Percentiles rank a stretch among this genome's conserved stretches.
phyloP scores from a whole-genome alignment of 2,329 filamentous ascomycete genomes.

The Ascosphaera apis region DNA sequence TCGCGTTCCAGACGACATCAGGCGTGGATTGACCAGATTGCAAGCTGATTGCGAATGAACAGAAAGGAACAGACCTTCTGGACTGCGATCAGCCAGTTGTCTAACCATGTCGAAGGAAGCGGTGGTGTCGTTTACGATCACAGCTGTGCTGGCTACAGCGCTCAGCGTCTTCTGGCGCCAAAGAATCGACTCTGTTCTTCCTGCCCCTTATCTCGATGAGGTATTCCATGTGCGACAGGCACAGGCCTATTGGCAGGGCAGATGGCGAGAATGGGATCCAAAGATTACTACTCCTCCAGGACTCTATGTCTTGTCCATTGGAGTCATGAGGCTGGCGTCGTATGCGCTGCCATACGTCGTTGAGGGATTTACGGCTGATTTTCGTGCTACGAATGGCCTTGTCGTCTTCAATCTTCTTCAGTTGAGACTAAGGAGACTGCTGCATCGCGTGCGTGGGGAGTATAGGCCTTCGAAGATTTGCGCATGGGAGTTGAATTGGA shows the following conservation, averaged over 20 bases:
- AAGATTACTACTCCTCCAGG: constrained; percentile 95
- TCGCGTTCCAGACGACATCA: no score
- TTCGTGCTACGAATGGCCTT: constrained; percentile 17
- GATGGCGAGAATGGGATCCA: constrained; percentile 66
- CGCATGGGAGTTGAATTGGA: constrained; percentile 7
- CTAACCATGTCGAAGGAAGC: no score
- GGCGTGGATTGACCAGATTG: no score
- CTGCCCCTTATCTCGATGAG: constrained; percentile 35
- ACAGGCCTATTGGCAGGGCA: constrained; percentile 57
- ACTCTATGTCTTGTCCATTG: constrained; percentile 38
- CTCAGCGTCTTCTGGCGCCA: constrained; percentile 19
- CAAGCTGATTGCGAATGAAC: no score
- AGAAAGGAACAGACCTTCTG: no score
- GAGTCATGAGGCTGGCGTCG: constrained; percentile 9
- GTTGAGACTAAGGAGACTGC: constrained; percentile 28
- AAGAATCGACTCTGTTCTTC: constrained; percentile 25
- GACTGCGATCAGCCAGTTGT: no score
- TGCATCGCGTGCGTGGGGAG: constrained; percentile 23
- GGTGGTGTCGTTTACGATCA: background rate
- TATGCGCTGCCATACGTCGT: constrained; percentile 11
- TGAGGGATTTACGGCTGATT: constrained; percentile 12
- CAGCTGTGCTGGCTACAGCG: constrained; percentile 9
- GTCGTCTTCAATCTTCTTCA: constrained; percentile 18
- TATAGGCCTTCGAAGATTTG: background rate
- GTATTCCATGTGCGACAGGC: constrained; percentile 60